These are phyloP conservation scores for Diaporthe aspalathi DNA, from an alignment of 2,329 filamentous ascomycete species.

Conservation along the genomic window DNA sequence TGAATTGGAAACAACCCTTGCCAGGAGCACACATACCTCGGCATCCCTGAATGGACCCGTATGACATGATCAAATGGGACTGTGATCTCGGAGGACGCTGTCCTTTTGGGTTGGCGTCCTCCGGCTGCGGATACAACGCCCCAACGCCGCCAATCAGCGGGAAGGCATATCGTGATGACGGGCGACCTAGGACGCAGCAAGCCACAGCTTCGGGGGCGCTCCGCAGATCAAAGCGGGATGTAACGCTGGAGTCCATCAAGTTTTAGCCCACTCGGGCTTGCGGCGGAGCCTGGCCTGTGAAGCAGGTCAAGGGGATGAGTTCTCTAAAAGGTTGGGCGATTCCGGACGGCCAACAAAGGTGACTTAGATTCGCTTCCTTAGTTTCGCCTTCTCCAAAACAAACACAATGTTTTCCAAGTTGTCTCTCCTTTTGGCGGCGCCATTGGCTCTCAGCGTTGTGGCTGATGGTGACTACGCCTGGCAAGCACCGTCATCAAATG, in stretches of 20 bases:
- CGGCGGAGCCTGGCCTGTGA: neutral
- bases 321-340: neutral
- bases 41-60: slow-evolving; percentile 14
- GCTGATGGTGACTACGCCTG: neutral
- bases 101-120: slow-evolving; percentile 7
- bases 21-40: slow-evolving; percentile 12
- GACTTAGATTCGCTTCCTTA: neutral
- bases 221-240: slow-evolving; percentile 25
- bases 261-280: neutral
- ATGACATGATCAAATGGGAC: slow-evolving; percentile 23
- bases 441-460: neutral
- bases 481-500: slow-evolving; percentile 12
- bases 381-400: neutral
- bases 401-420: neutral
- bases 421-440: neutral
- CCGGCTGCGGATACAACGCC: slow-evolving; percentile 6
- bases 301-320: neutral
- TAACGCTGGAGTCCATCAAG: slow-evolving; percentile 1
- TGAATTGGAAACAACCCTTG: slow-evolving; percentile 16
- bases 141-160: neutral
- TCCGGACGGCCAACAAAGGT: neutral
- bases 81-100: slow-evolving; percentile 18
- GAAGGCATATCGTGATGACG: slow-evolving; percentile 2
- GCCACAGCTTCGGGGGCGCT: slow-evolving; percentile 17
- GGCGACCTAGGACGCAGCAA: neutral